Evolutionary conservation across 148 eudicot genomes (phyloP).

Genomic region (Nepenthes mirabilis): DNA sequence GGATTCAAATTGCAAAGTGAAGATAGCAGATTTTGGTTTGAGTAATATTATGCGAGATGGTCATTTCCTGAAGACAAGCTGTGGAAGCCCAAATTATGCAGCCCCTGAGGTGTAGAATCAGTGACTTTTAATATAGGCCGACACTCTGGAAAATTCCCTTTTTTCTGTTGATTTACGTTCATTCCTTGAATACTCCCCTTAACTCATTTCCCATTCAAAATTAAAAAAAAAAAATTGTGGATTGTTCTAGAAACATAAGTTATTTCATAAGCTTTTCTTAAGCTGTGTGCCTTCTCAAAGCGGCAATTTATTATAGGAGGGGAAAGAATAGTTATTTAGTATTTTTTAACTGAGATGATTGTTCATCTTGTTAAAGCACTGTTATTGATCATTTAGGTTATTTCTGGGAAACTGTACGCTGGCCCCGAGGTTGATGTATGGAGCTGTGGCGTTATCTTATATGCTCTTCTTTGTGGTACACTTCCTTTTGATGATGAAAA

Average conservation of each 20-base stretch:
- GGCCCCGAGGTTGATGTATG: conserved; percentile 99
- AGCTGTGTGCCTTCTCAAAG: too few relatives aligned
- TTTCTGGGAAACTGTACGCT: conserved; percentile 93
- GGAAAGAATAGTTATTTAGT: too few relatives aligned
- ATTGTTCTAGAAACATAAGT: too few relatives aligned
- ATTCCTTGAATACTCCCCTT: too few relatives aligned
- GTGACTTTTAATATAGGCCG: not conserved
- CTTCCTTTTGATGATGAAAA: conserved; percentile 98
- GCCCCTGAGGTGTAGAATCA: conserved; percentile 74
- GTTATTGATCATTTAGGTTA: conserved; percentile 35
- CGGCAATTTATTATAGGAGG: too few relatives aligned
- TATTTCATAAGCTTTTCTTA: too few relatives aligned
- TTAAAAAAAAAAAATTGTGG: too few relatives aligned
- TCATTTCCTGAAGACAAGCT: conserved; percentile 95
- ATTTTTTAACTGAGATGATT: not conserved
- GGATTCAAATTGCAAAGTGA: conserved; percentile 79
- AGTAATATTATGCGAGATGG: conserved; percentile 99
- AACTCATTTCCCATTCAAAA: too few relatives aligned
- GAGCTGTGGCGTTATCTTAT: conserved; percentile 97
- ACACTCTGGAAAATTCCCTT: too few relatives aligned
- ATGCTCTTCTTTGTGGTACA: conserved; percentile 96
- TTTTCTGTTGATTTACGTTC: too few relatives aligned
- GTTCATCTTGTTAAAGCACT: not conserved
- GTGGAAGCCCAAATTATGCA: conserved; percentile 99
- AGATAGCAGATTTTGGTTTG: conserved; percentile 97